Percentiles rank a stretch among this genome's conserved stretches.
These are phyloP conservation scores for Zygotorulaspora chibaensis DNA, from an alignment of 805 yeast species.

Conservation along the genomic window DNA sequence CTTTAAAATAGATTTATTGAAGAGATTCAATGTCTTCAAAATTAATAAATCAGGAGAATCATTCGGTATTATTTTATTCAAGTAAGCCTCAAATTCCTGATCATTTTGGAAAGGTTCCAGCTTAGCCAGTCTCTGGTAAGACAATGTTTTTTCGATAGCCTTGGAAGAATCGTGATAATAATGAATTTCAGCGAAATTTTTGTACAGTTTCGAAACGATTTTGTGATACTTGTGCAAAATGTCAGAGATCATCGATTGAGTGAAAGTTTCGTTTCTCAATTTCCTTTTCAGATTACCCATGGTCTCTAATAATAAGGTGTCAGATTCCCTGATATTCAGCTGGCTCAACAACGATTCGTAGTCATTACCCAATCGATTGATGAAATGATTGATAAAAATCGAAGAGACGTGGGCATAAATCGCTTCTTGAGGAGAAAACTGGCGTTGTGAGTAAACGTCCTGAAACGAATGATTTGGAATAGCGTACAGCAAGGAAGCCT, in stretches of 20 bases:
- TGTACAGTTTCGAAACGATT: constrained; percentile 75
- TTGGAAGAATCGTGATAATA: constrained; percentile 52
- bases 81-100: constrained; percentile 64
- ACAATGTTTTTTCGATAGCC: constrained; percentile 64
- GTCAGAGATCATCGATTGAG: constrained; percentile 76
- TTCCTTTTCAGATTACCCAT: constrained; percentile 79
- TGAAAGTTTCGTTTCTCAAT: constrained; percentile 87
- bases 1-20: constrained; percentile 83
- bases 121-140: constrained; percentile 80
- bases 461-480: constrained; percentile 84
- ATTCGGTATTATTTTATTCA: constrained; percentile 63
- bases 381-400: constrained; percentile 88
- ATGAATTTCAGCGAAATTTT: constrained; percentile 88
- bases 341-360: constrained; percentile 64
- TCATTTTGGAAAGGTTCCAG: constrained; percentile 70
- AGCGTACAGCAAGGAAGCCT: constrained; percentile 87
- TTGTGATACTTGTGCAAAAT: constrained; percentile 66
- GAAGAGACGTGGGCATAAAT: constrained; percentile 92
- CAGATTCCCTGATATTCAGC: constrained; percentile 56
- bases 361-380: constrained; percentile 91
- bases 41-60: constrained; percentile 78
- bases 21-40: constrained; percentile 72
- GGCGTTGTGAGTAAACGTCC: constrained; percentile 63
- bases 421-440: constrained; percentile 87
- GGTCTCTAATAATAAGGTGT: constrained; percentile 64